Conservation (phyloP, 2,329 filamentous ascomycete species). For the Fusarium equiseti region DNA sequence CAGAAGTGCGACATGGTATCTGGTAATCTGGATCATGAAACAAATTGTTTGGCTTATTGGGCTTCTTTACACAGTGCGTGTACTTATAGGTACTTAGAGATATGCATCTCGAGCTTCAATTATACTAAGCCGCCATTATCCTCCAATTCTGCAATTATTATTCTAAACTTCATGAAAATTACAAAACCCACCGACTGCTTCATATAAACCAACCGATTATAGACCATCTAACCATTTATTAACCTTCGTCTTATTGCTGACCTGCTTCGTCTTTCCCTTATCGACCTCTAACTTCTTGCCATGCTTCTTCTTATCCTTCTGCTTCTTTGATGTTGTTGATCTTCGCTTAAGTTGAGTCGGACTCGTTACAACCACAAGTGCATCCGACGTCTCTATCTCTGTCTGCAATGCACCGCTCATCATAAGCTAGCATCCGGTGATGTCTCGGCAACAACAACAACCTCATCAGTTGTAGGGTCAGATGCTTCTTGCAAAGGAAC, state of each 20-base stretch:
- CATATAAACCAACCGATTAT: neutral
- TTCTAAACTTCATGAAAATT: neutral
- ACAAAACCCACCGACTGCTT: neutral
- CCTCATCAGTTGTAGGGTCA: constrained; percentile 4
- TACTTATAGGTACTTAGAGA: no score
- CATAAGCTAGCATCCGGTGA: neutral
- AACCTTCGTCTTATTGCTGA: constrained; percentile 39
- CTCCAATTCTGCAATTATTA: neutral
- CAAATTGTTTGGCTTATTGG: neutral
- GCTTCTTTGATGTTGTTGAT: constrained; percentile 27
- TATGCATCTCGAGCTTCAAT: neutral
- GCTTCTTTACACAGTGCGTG: neutral
- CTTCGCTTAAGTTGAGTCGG: constrained; percentile 6
- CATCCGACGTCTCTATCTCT: neutral
- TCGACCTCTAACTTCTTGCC: constrained; percentile 32
- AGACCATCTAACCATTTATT: constrained; percentile 37
- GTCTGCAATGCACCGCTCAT: constrained; percentile 35
- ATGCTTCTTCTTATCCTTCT: constrained; percentile 40
- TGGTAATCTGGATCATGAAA: neutral
- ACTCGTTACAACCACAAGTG: constrained; percentile 22
- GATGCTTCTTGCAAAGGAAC: neutral
- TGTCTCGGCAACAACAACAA: constrained; percentile 9
- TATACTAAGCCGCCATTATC: neutral
- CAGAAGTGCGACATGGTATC: neutral
- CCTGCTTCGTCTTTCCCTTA: constrained; percentile 42